phyloP scores from a whole-genome alignment of 805 yeast species.

The Yarrowia sp. region DNA sequence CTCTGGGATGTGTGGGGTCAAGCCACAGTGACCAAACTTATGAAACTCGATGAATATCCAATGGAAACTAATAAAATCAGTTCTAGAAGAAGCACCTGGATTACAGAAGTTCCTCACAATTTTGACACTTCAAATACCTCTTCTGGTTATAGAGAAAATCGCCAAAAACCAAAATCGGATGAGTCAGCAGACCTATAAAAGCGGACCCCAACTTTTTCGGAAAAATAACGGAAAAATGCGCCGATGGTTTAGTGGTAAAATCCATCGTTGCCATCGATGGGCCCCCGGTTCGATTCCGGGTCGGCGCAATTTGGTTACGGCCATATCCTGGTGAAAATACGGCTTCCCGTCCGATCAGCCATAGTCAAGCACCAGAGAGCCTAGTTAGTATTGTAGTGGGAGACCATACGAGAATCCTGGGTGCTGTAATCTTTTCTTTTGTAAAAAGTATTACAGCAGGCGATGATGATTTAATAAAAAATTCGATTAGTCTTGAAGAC shows the following conservation, averaged over 20 bases:
- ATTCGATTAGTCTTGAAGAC: slow-evolving; percentile 27
- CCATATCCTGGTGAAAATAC: slow-evolving; percentile 20
- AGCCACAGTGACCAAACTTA: too few species aligned
- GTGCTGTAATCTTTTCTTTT: slow-evolving; percentile 19
- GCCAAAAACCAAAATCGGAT: not conserved
- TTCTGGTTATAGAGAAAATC: not conserved
- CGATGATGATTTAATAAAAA: slow-evolving; percentile 16
- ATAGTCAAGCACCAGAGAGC: slow-evolving; percentile 25
- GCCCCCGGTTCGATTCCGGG: slow-evolving; percentile 27
- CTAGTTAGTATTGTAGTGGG: slow-evolving; percentile 24
- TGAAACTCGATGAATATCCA: too few species aligned
- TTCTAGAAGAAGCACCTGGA: too few species aligned
- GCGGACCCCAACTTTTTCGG: not conserved
- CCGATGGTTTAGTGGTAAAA: slow-evolving; percentile 25
- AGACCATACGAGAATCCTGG: slow-evolving; percentile 24
- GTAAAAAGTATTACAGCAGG: not conserved
- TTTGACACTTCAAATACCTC: too few species aligned
- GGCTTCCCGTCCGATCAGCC: slow-evolving; percentile 25
- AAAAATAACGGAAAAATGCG: not conserved
- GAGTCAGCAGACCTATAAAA: not conserved
- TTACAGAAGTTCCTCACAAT: too few species aligned
- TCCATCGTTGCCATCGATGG: slow-evolving; percentile 26
- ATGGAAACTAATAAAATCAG: too few species aligned
- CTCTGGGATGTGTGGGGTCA: too few species aligned
- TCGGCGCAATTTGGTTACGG: slow-evolving; percentile 18